Percentiles rank a stretch among this genome's conserved stretches.
Conservation (phyloP, 352 stramenopile genomes). For the Globisporangium nodosum region DNA sequence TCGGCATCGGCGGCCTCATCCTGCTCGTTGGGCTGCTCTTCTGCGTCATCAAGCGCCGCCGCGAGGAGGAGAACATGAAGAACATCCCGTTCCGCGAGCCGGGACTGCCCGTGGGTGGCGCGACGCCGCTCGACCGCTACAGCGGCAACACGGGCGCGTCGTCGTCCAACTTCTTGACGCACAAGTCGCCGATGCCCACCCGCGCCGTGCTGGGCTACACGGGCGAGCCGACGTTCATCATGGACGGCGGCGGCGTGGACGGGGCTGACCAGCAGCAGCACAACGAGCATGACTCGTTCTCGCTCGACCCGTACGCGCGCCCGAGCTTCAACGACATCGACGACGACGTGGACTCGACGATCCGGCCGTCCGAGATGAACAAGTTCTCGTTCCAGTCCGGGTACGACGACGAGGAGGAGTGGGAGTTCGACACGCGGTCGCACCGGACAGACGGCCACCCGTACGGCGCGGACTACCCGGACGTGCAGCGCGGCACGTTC, state of each 20-base stretch:
- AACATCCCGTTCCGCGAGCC: constrained; percentile 73
- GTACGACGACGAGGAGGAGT: constrained; percentile 68
- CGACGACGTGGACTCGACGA: constrained; percentile 38
- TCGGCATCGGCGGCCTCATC: constrained; percentile 60
- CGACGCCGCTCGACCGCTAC: constrained; percentile 22
- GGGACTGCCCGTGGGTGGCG: constrained; percentile 16
- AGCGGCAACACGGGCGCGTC: constrained; percentile 52
- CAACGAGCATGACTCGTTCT: constrained; percentile 48
- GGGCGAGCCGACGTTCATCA: constrained; percentile 32
- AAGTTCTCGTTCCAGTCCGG: constrained; percentile 78
- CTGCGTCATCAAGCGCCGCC: constrained; percentile 67
- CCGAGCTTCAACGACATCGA: constrained; percentile 67
- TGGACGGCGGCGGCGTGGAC: constrained; percentile 29
- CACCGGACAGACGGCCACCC: constrained; percentile 27
- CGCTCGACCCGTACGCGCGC: constrained; percentile 61
- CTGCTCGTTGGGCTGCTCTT: constrained; percentile 60
- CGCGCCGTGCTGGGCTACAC: constrained; percentile 24
- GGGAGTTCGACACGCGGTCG: constrained; percentile 55
- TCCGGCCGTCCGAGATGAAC: constrained; percentile 46
- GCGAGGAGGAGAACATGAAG: constrained; percentile 51
- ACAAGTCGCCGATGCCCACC: constrained; percentile 43
- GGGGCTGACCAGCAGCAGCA: constrained; percentile 7
- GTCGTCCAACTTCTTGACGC: constrained; percentile 61
- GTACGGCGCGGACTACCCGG: constrained; percentile 21
- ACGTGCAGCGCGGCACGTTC: constrained; percentile 38